Evolutionary conservation across 352 stramenopile species (phyloP).

Genomic region (Halophytophthora polymorphica): DNA sequence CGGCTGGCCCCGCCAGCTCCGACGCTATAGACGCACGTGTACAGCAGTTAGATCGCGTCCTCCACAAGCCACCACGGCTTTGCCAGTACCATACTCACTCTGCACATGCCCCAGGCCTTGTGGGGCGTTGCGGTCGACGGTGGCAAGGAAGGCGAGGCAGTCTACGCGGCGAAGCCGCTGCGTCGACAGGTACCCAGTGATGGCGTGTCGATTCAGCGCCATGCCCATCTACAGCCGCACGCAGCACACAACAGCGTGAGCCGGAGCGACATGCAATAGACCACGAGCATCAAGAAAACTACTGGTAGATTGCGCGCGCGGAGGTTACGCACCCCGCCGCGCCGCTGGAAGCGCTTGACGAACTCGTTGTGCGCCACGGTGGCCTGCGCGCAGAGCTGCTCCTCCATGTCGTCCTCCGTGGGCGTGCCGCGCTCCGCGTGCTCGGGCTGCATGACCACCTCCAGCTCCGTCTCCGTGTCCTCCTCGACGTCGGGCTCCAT

Average conservation of each 20-base stretch:
- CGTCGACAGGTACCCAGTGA: background rate
- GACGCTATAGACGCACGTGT: conserved; percentile 29
- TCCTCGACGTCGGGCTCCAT: background rate
- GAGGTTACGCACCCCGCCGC: conserved; percentile 47
- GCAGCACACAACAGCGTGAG: background rate
- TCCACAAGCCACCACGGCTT: conserved; percentile 5
- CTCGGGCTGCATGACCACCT: background rate
- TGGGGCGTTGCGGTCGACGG: too few relatives aligned
- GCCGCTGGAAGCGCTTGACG: conserved; percentile 51
- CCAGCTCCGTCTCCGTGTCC: conserved; percentile 4
- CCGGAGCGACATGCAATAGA: too few relatives aligned
- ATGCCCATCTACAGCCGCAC: background rate
- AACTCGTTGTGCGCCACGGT: conserved; percentile 69
- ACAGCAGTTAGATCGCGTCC: conserved; percentile 2
- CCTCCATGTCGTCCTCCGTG: conserved; percentile 54
- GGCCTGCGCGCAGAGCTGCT: conserved; percentile 70
- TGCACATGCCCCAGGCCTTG: conserved; percentile 11
- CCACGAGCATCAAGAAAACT: too few relatives aligned
- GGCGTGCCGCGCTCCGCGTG: conserved; percentile 4
- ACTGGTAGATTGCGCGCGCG: too few relatives aligned
- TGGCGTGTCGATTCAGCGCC: background rate
- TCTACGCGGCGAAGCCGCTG: background rate
- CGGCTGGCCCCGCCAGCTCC: conserved; percentile 28
- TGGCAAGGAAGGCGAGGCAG: too few relatives aligned
- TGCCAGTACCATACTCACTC: conserved; percentile 33